These are phyloP conservation scores for Cercis canadensis DNA, from an alignment of 306 rosid genomes.

Conservation along the genomic window DNA sequence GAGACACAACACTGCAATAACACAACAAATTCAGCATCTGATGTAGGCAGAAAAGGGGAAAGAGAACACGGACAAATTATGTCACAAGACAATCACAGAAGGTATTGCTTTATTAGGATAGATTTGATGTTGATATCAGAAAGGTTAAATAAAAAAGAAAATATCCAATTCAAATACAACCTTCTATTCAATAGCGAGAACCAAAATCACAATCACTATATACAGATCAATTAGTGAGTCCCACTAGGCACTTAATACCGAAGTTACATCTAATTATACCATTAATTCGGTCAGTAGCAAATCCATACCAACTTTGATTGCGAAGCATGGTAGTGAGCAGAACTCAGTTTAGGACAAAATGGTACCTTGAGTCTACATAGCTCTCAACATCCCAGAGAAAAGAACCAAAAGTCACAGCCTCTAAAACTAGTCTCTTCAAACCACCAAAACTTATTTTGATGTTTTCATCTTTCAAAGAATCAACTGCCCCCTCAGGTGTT, in stretches of 20 bases:
- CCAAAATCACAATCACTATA: constrained; percentile 28
- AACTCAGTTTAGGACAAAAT: constrained; percentile 70
- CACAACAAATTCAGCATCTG: constrained; percentile 3
- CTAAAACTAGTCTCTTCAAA: constrained; percentile 80
- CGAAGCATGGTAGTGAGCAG: constrained; percentile 19
- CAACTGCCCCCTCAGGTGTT: constrained; percentile 67
- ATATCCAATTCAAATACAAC: constrained; percentile 6
- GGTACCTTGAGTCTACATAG: constrained; percentile 89
- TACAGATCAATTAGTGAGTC: constrained; percentile 41
- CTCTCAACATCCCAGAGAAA: constrained; percentile 96
- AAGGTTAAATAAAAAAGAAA: constrained; percentile 8
- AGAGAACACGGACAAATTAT: not conserved
- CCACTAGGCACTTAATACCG: constrained; percentile 10
- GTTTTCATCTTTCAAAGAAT: constrained; percentile 68
- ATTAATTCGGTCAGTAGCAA: constrained; percentile 30
- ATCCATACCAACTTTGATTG: constrained; percentile 17
- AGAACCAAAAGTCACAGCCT: constrained; percentile 90
- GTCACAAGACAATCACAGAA: no score
- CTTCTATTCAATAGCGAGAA: not conserved
- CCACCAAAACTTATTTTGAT: constrained; percentile 86
- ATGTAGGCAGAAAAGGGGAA: not conserved
- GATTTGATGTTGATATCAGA: constrained; percentile 1
- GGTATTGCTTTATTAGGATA: no score
- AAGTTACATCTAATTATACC: constrained; percentile 36
- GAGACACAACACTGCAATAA: no score